phyloP scores from a whole-genome alignment of 106 monocot genomes.

The Acorus gramineus region DNA sequence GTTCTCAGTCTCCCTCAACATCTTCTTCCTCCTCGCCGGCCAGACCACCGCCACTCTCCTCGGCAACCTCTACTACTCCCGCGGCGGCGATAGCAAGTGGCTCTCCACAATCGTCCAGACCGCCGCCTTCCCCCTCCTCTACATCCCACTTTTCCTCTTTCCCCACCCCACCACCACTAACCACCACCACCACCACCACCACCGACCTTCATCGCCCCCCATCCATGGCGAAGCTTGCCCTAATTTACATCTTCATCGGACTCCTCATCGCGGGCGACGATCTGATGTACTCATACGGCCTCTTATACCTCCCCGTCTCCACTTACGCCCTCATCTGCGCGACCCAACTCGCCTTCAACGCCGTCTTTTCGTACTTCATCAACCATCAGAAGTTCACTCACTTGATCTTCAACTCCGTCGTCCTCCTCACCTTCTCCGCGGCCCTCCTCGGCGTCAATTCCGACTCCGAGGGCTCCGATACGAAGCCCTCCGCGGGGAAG shows the following conservation, averaged over 20 bases:
- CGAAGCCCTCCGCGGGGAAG: constrained; percentile 4
- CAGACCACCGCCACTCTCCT: constrained; percentile 35
- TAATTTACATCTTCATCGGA: constrained; percentile 17
- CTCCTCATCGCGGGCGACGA: constrained; percentile 29
- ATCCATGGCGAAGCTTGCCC: not conserved
- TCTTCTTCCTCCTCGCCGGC: constrained; percentile 37
- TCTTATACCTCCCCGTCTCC: constrained; percentile 40
- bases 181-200: not conserved
- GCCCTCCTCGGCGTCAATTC: constrained; percentile 10
- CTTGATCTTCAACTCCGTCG: constrained; percentile 17
- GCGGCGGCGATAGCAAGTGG: constrained; percentile 52
- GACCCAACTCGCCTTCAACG: constrained; percentile 42
- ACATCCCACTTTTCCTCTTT: constrained; percentile 14
- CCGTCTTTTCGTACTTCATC: constrained; percentile 35
- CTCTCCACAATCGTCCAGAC: constrained; percentile 38
- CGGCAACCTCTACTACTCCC: constrained; percentile 44
- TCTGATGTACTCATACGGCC: constrained; percentile 46
- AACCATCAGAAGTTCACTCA: constrained; percentile 37
- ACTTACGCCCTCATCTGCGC: constrained; percentile 41
- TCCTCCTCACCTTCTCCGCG: no score
- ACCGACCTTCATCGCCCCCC: not conserved
- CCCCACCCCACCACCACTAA: not conserved
- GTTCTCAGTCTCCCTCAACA: constrained; percentile 1
- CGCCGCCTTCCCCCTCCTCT: constrained; percentile 29
- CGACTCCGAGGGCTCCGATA: constrained; percentile 3